phyloP scores from a whole-genome alignment of 345 rosid genomes.

The Carallia pectinifolia region DNA sequence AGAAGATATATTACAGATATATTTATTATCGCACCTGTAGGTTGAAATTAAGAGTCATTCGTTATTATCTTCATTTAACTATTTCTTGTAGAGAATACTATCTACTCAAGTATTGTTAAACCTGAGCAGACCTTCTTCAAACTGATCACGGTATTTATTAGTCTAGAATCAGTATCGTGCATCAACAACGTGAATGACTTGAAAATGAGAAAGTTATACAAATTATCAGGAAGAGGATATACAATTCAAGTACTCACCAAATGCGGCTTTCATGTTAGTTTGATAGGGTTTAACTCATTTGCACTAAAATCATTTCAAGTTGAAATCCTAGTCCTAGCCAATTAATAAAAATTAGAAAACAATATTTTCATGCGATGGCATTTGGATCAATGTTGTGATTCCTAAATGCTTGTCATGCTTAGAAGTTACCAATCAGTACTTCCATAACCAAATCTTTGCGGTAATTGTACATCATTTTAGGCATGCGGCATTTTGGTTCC shows the following conservation, averaged over 20 bases:
- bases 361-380: slow-evolving; percentile 10
- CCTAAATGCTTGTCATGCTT: slow-evolving; percentile 46
- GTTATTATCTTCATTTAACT: no score
- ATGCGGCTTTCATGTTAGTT: not conserved
- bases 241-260: not conserved
- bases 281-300: not conserved
- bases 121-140: no score
- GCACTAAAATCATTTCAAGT: no score
- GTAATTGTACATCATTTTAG: slow-evolving; percentile 9
- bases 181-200: slow-evolving; percentile 9
- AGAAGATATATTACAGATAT: no score
- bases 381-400: slow-evolving; percentile 25
- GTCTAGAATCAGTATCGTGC: no score
- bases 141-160: no score
- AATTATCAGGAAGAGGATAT: not conserved
- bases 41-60: no score
- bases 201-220: not conserved
- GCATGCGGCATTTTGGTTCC: slow-evolving; percentile 18
- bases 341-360: no score
- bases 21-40: no score
- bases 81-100: no score
- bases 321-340: no score
- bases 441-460: not conserved
- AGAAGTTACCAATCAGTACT: slow-evolving; percentile 36
- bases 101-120: no score